Evolutionary conservation across 371 early-diverging fungal species (phyloP).

Genomic region (Syncephalastrum monosporum): DNA sequence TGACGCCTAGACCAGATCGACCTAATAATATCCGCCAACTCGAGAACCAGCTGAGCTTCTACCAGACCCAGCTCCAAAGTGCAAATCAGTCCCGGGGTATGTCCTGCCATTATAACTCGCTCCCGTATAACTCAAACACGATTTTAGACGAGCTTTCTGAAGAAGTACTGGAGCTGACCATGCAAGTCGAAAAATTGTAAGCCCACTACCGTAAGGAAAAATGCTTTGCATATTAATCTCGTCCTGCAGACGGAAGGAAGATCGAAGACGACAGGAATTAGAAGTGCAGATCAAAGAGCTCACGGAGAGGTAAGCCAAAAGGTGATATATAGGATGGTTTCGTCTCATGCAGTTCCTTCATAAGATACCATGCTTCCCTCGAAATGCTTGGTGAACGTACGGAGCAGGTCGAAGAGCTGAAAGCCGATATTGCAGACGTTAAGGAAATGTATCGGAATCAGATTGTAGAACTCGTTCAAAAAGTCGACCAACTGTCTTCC

Average conservation of each 20-base stretch:
- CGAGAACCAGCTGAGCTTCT: constrained; percentile 67
- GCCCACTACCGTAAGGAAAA: constrained; percentile 1
- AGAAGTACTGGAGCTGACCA: constrained; percentile 64
- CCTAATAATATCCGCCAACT: constrained; percentile 61
- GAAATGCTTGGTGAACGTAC: constrained; percentile 89
- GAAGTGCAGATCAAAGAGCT: constrained; percentile 39
- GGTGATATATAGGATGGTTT: not conserved
- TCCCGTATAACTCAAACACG: not conserved
- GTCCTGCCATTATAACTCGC: constrained; percentile 18
- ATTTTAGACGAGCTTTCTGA: constrained; percentile 71
- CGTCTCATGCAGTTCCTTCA: constrained; percentile 10
- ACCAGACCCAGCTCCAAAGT: constrained; percentile 67
- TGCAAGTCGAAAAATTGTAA: constrained; percentile 62
- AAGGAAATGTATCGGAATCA: constrained; percentile 77
- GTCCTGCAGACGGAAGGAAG: constrained; percentile 24
- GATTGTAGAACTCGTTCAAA: constrained; percentile 66
- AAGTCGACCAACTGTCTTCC: constrained; percentile 30
- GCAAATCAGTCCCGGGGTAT: constrained; percentile 63
- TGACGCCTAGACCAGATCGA: constrained; percentile 43
- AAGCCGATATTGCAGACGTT: constrained; percentile 80
- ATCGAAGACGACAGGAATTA: constrained; percentile 26
- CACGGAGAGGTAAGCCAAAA: constrained; percentile 31
- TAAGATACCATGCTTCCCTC: constrained; percentile 73
- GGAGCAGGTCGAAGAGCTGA: constrained; percentile 81
- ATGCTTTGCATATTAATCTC: not conserved